Evolutionary conservation across 2,329 filamentous ascomycete genomes (phyloP).

Genomic region (Penicillium sp.): DNA sequence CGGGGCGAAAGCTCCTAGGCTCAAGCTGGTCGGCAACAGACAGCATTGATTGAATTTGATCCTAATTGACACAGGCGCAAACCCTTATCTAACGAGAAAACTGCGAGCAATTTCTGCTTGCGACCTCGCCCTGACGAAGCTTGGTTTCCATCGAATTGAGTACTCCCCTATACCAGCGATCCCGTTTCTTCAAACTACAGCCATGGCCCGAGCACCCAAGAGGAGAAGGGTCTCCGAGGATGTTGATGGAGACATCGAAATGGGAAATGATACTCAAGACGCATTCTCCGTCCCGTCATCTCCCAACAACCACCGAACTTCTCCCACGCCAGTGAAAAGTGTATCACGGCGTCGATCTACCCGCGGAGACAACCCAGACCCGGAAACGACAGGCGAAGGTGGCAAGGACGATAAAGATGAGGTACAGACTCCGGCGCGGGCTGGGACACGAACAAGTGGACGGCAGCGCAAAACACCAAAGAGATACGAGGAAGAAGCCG

Average conservation of each 20-base stretch:
- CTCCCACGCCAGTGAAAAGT: conserved; percentile 11
- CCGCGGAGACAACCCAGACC: conserved; percentile 8
- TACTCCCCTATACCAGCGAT: not conserved
- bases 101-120: not conserved
- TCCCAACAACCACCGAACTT: conserved; percentile 16
- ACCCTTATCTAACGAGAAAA: not conserved
- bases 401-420: conserved; percentile 7
- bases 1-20: not conserved
- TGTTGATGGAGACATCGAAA: conserved; percentile 30
- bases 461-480: conserved; percentile 34
- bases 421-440: conserved; percentile 22
- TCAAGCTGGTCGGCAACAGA: conserved; percentile 2
- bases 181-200: conserved; percentile 1
- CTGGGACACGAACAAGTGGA: conserved; percentile 32
- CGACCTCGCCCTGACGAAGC: not conserved
- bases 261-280: conserved; percentile 21
- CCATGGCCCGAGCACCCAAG: conserved; percentile 36
- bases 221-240: conserved; percentile 36
- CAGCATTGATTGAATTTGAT: conserved; percentile 1
- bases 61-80: conserved; percentile 3
- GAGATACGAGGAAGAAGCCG: conserved; percentile 28
- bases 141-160: not conserved
- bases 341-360: conserved; percentile 25
- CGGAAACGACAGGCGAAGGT: conserved; percentile 7
- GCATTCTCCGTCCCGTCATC: conserved; percentile 12